phyloP scores from a whole-genome alignment of 2,329 filamentous ascomycete genomes.

The Apiospora sp. region DNA sequence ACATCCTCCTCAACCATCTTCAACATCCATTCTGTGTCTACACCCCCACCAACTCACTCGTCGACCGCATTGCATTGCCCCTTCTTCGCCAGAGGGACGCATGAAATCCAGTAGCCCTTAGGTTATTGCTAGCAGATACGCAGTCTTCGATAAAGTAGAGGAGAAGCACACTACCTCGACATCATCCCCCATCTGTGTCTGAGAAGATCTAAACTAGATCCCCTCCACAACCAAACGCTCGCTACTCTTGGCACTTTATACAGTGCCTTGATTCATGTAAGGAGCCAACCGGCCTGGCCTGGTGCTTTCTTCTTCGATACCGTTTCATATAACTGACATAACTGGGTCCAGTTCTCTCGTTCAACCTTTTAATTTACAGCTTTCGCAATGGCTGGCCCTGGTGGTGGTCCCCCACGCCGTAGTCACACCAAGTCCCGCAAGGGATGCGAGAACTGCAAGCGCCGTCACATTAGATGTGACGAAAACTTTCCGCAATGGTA shows the following conservation, averaged over 20 bases:
- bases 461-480: conserved; percentile 95
- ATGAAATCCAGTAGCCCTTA: conserved; percentile 5
- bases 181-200: conserved; percentile 29
- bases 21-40: conserved; percentile 10
- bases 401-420: conserved; percentile 87
- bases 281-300: conserved; percentile 25
- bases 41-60: conserved; percentile 13
- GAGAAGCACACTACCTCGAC: conserved; percentile 29
- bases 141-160: conserved; percentile 2
- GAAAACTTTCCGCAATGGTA: conserved; percentile 98
- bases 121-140: not conserved
- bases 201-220: conserved; percentile 36
- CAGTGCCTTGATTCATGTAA: conserved; percentile 42
- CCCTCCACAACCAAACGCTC: conserved; percentile 40
- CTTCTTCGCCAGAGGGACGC: conserved; percentile 5
- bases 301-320: not conserved
- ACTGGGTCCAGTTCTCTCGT: conserved; percentile 46
- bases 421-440: conserved; percentile 99
- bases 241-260: conserved; percentile 39
- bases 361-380: conserved; percentile 41
- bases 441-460: conserved; percentile 98
- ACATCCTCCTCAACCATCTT: conserved; percentile 28
- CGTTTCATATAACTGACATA: conserved; percentile 32
- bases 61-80: conserved; percentile 10
- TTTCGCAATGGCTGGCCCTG: conserved; percentile 84